Base-by-base conservation (phyloP, 306 rosid genomes). In the Casuarina glauca region DNA sequence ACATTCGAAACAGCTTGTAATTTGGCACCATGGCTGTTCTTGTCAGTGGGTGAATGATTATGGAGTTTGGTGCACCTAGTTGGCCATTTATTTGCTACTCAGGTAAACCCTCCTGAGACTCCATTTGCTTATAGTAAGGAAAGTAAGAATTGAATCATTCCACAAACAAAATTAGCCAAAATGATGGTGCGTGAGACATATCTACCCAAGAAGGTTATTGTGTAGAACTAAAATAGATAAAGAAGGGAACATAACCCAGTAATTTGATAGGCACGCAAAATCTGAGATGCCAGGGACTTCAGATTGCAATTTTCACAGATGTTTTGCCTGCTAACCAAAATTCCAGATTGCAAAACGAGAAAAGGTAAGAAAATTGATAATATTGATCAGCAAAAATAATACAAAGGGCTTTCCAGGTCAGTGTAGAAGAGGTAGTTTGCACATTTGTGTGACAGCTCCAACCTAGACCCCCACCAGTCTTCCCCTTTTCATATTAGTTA, bases 401-500 rank as follows among this genome's bases (percentile, higher is more conserved):
- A 86, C 88, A 86, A 26, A 69, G 81, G 83, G 35, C 75, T 81
- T 61, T 64, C 73, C 80, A 77, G 78, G 82, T 80, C 82, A 9
- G 78, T 70, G 91, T 82, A 84, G 79, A 85, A 79, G 89, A 84
- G 32, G 68, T 3, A 67, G 66, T 61, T 58, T 71, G 77, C 84
- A 77, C 58, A 80, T 71, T 78, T 74, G 60, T 39, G 76, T 83
- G 82, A 82, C 80, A 79, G 76, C 39, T 62, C 67, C 41, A n/a
- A 44, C 84, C 80, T 68, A 50, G 71, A 67, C 81, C 62, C 70
- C 74, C 78, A 78, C 62, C 80, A 71, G 81, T 64, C 75, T 52
- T 72, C 80, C 78, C 61, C 77, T 69, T 43, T 67, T 84, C 86
- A 81, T 78, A 73, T 88, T 74, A 76, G 79, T 69, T 72, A 69